Base-by-base conservation (phyloP, 1,284 basidiomycete species). In the Chalciporus piperatoides region DNA sequence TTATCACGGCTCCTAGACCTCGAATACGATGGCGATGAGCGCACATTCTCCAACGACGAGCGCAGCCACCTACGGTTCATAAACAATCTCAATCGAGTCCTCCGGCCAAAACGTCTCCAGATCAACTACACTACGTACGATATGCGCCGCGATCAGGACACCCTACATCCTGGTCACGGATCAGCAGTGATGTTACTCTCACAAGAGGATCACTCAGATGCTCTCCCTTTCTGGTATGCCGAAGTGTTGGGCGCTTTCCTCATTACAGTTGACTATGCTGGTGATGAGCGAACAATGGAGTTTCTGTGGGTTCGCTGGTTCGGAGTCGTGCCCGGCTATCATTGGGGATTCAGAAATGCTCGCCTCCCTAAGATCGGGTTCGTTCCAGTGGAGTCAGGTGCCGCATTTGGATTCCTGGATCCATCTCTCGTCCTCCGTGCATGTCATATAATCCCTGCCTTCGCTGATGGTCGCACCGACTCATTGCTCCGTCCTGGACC, bases 301-400 rank as follows among this genome's bases (percentile, higher is more conserved):
- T 10, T 64, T 3, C n/a, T 63, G 0, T 64, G 55, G 56, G 56
- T 62, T n/a, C 50, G 50, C 4, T 63, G 60, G 61, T 49, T 57
- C 15, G 48, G 49, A 8, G 32, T 46, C 0, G 19, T 40, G 0
- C 49, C 53, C 0, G 35, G 38, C 1, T 45, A 58, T 9, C 39
- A 4, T 1, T 54, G 46, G 49, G 41, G 57, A 4, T 32, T 52
- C 35, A 44, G 25, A 24, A n/a, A 47, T 2, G 33, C 45, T 11
- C 30, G 30, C 5, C 54, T 59, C 8, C 56, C 51, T 0, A 49
- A 49, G 24, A 33, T 58, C 2, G 48, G 53, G 1, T 58, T 55
- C 19, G 9, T 52, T 3, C 49, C 52, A 6, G 7, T 27, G 7
- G 37, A 38, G 4, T 17, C 21, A 0, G 39, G 32, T 10, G 15